These are phyloP conservation scores for Talaromyces stipitatus DNA, from an alignment of 495 filamentous ascomycete species.

Conservation along the genomic window DNA sequence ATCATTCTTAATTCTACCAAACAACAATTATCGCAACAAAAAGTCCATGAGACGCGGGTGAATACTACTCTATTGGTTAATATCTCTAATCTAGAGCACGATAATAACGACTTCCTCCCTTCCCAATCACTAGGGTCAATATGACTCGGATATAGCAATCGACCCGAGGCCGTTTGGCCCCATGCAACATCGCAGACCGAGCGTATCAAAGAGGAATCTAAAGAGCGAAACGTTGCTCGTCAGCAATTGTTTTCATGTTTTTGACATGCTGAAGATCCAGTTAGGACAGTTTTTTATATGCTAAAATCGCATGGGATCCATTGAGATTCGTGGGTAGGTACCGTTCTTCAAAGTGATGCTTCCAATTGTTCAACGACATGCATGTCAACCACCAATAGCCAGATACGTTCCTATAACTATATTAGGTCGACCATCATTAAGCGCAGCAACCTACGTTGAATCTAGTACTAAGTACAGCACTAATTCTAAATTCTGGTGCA, in stretches of 20 bases:
- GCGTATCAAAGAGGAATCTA: neutral
- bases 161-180: neutral
- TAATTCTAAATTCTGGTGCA: neutral
- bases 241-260: neutral
- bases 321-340: neutral
- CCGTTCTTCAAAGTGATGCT: constrained; percentile 7
- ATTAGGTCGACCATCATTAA: neutral
- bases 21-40: neutral
- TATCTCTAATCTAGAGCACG: neutral
- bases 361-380: constrained; percentile 4
- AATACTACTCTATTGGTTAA: neutral
- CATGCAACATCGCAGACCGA: neutral
- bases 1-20: neutral
- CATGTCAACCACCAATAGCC: constrained; percentile 2
- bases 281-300: neutral
- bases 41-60: neutral
- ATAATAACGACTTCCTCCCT: neutral
- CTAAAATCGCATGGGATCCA: neutral
- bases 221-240: neutral
- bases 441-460: neutral
- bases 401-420: neutral
- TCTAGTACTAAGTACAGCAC: neutral
- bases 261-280: neutral
- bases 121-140: neutral
- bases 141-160: neutral